Evolutionary conservation across 768 basidiomycete species (phyloP), one percentile per base, ranked within the genome.

Genomic region (Boletellus ananas): DNA sequence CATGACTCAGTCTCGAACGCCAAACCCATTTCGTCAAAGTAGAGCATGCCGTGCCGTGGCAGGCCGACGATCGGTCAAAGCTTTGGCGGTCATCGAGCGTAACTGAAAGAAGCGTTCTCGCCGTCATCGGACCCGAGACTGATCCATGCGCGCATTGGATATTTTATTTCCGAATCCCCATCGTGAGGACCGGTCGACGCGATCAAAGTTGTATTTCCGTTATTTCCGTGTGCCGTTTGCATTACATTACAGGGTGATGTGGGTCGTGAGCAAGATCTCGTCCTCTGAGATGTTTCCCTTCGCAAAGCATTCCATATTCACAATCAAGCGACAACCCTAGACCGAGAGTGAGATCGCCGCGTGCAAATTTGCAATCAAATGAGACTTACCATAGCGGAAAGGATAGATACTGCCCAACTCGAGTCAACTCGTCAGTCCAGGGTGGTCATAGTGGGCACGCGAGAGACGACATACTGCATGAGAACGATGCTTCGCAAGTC

Each of bases 311-410:
- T 56, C 55, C 62, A 57, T 62, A n/a, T 64, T 57, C 33, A 67
- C 43, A 39, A 60, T 56, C 23, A 66, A 55, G 39, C 49, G 57
- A 43, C 54, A 57, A 4, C 63, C 63, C 64, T 65, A 17, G 6
- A 20, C 18, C 9, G 3, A 35, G 21, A 20, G 20, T 23, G 17
- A 11, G 18, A n/a, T 3, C 29, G 27, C 17, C 14, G 16, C 6
- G 6, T 18, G 31, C 14, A 23, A 5, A 1, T 20, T 33, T 11
- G 12, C 2, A 14, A 46, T 38, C 13, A 17, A 27, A 4, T 10
- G 25, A 17, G 6, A 45, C 64, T 56, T 27, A 65, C 64, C 18
- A 51, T 23, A 27, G 37, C 31, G 5, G 58, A 62, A 23, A 20
- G 35, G 4, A 60, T 4, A 1, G 65, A 47, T 20, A 43, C 34